Evolutionary conservation across 2,329 filamentous ascomycete species (phyloP).

Genomic region (Graphilbum fragrans): DNA sequence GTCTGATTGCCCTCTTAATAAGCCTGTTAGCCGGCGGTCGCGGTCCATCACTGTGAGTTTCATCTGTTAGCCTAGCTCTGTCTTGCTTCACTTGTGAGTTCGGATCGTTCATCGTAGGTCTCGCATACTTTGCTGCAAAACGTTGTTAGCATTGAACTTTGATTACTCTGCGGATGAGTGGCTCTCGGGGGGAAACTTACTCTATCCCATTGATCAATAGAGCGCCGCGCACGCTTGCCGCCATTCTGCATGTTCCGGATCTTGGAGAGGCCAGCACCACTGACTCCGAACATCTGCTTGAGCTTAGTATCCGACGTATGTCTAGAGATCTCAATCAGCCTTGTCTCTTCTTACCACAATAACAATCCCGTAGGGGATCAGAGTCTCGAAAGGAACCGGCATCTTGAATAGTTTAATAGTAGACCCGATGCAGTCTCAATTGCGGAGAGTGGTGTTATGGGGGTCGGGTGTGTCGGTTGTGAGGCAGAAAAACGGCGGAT

Average conservation of each 20-base stretch:
- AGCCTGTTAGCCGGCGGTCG: conserved; percentile 48
- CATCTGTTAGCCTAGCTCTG: background rate
- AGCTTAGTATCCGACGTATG: background rate
- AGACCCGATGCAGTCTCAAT: conserved; percentile 3
- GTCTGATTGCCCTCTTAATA: conserved; percentile 45
- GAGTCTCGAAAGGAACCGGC: conserved; percentile 51
- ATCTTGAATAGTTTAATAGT: conserved; percentile 25
- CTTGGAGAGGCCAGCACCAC: conserved; percentile 44
- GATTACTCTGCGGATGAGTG: too few relatives aligned
- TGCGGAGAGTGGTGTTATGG: conserved; percentile 4
- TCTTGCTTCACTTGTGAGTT: too few relatives aligned
- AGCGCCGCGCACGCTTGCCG: conserved; percentile 47
- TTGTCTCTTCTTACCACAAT: conserved; percentile 33
- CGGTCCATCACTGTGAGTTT: conserved; percentile 48
- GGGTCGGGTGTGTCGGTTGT: background rate
- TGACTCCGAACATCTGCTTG: conserved; percentile 49
- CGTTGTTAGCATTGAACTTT: conserved; percentile 15
- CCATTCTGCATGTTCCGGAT: conserved; percentile 47
- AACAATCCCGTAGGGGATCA: conserved; percentile 55
- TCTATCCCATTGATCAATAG: conserved; percentile 51
- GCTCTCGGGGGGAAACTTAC: conserved; percentile 23
- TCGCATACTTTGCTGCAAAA: conserved; percentile 41
- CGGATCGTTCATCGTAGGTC: too few relatives aligned
- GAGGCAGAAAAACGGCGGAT: background rate
- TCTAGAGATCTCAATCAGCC: background rate